Percentiles rank a stretch among this genome's conserved stretches.
These are phyloP conservation scores for Tricholoma terreum DNA, from an alignment of 768 basidiomycete species.

Conservation along the genomic window DNA sequence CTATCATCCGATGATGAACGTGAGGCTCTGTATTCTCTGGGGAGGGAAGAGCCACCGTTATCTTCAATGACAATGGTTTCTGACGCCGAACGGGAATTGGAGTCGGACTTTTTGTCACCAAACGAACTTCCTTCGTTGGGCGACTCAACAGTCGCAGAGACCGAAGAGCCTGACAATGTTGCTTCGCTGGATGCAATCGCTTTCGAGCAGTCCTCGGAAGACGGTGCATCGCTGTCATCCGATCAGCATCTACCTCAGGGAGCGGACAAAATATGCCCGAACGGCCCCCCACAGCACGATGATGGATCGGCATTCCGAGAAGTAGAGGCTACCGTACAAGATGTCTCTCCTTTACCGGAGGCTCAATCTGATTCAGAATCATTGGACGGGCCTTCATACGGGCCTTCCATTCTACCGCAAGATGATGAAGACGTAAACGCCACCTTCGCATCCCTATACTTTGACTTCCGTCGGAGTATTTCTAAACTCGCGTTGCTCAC, in stretches of 20 bases:
- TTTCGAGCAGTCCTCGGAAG: neutral
- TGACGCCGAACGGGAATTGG: neutral
- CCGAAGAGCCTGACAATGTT: neutral
- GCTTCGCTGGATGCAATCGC: neutral
- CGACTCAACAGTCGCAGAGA: neutral
- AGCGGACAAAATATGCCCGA: neutral
- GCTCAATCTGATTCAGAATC: neutral
- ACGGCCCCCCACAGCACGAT: neutral
- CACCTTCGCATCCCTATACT: conserved; percentile 45
- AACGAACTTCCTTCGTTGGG: neutral
- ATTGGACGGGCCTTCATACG: neutral
- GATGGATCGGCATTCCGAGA: neutral
- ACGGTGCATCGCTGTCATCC: neutral
- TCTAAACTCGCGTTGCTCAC: conserved; percentile 43
- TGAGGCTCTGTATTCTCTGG: neutral
- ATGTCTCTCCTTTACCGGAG: neutral
- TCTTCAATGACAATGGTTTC: neutral
- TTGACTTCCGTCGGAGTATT: conserved; percentile 46
- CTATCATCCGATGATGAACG: neutral
- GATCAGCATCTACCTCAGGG: neutral
- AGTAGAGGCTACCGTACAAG: neutral
- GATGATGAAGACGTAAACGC: conserved; percentile 28
- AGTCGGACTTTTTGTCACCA: neutral
- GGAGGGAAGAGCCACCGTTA: neutral
- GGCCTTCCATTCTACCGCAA: neutral